Evolutionary conservation across 2,329 filamentous ascomycete genomes (phyloP).

Genomic region (Paraconiothyrium brasiliense): DNA sequence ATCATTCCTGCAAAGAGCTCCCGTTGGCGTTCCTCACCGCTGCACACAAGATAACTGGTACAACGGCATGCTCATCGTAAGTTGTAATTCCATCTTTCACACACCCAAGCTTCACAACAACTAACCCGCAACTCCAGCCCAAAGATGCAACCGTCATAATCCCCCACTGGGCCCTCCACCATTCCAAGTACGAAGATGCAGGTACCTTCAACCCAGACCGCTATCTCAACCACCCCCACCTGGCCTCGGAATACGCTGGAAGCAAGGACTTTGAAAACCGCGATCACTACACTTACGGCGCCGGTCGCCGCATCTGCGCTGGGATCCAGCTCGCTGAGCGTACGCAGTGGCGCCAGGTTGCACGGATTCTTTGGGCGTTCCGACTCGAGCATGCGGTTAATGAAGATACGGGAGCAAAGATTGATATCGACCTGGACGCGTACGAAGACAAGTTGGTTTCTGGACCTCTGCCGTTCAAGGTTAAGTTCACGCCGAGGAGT

Average conservation of each 20-base stretch:
- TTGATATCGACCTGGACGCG: constrained; percentile 41
- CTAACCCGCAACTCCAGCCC: constrained; percentile 22
- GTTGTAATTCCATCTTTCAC: constrained; percentile 4
- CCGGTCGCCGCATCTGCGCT: constrained; percentile 59
- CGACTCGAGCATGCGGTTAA: constrained; percentile 44
- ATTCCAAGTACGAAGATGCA: constrained; percentile 31
- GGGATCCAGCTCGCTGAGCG: constrained; percentile 64
- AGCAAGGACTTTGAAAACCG: constrained; percentile 45
- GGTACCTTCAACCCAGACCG: constrained; percentile 49
- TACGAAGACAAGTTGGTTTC: constrained; percentile 49
- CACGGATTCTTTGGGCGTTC: constrained; percentile 63
- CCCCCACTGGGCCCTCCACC: constrained; percentile 35
- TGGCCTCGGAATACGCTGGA: constrained; percentile 50
- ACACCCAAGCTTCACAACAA: no score
- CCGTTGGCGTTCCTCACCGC: constrained; percentile 35
- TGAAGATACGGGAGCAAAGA: constrained; percentile 51
- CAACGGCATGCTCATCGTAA: constrained; percentile 40
- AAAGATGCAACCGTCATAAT: constrained; percentile 43
- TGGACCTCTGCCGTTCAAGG: constrained; percentile 62
- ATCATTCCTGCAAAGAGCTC: constrained; percentile 26
- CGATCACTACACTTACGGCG: constrained; percentile 61
- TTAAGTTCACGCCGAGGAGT: constrained; percentile 60
- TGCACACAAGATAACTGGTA: constrained; percentile 39
- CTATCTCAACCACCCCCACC: constrained; percentile 39
- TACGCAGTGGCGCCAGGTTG: constrained; percentile 54